Evolutionary conservation across 106 monocot genomes (phyloP).

Genomic region (Allium fistulosum): DNA sequence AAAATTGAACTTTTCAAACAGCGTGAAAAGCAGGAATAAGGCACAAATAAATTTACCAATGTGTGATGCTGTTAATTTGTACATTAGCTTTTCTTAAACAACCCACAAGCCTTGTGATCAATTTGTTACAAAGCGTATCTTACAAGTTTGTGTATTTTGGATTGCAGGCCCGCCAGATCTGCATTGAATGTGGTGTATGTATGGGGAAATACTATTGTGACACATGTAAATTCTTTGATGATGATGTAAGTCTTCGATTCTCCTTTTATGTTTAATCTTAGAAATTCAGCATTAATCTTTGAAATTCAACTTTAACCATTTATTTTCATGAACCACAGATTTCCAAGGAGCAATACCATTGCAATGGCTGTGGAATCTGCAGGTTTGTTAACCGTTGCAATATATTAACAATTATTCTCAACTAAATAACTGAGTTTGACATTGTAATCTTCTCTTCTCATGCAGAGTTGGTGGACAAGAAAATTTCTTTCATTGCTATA

Average conservation of each 20-base stretch:
- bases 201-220: constrained; percentile 60
- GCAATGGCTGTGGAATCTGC: constrained; percentile 65
- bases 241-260: constrained; percentile 40
- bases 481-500: constrained; percentile 58
- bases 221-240: constrained; percentile 54
- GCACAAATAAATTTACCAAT: too few relatives aligned
- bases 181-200: constrained; percentile 55
- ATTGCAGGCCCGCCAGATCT: constrained; percentile 42
- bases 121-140: background rate
- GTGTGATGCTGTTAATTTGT: too few relatives aligned
- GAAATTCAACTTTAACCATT: background rate
- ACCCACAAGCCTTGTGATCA: too few relatives aligned
- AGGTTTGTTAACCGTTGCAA: constrained; percentile 18
- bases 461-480: constrained; percentile 54
- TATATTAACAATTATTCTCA: background rate
- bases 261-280: too few relatives aligned
- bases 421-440: background rate
- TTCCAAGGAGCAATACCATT: constrained; percentile 59
- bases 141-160: background rate
- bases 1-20: too few relatives aligned
- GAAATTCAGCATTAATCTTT: too few relatives aligned
- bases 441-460: background rate
- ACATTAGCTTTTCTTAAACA: too few relatives aligned
- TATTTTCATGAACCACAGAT: constrained; percentile 17
- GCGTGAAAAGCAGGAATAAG: too few relatives aligned